phyloP scores from a whole-genome alignment of 768 basidiomycete species.

The Pleurotus ostreatus region DNA sequence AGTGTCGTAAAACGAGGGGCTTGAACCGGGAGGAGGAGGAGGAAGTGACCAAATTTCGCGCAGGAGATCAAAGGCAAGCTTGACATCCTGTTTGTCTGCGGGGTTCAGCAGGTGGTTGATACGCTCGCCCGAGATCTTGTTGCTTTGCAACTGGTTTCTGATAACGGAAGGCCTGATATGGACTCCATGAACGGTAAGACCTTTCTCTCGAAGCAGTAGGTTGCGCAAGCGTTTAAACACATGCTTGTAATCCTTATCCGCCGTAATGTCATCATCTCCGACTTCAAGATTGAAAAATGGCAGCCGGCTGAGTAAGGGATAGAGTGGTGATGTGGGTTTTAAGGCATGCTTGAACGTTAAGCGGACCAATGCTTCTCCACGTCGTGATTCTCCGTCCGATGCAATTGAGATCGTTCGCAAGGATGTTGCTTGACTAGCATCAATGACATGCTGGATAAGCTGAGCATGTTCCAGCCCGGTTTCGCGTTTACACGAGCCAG shows the following conservation, averaged over 20 bases:
- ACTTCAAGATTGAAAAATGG: slow-evolving; percentile 24
- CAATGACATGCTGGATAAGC: slow-evolving; percentile 14
- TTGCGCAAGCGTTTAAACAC: slow-evolving; percentile 28
- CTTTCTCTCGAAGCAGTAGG: slow-evolving; percentile 19
- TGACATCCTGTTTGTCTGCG: slow-evolving; percentile 29
- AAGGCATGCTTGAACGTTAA: slow-evolving; percentile 19
- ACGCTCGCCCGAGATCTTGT: slow-evolving; percentile 3
- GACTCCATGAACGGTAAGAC: slow-evolving; percentile 18
- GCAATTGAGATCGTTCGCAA: slow-evolving; percentile 18
- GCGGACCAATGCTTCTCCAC: slow-evolving; percentile 19
- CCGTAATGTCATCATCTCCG: slow-evolving; percentile 29
- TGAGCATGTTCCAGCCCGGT: slow-evolving; percentile 13
- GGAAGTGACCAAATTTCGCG: slow-evolving; percentile 22
- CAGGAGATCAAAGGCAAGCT: slow-evolving; percentile 20
- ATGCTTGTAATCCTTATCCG: slow-evolving; percentile 32
- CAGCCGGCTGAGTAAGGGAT: slow-evolving; percentile 15
- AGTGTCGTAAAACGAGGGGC: slow-evolving; percentile 15
- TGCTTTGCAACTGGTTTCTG: slow-evolving; percentile 16
- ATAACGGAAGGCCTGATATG: slow-evolving; percentile 20
- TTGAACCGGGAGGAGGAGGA: neutral
- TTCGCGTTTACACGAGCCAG: slow-evolving; percentile 23
- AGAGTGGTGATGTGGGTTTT: slow-evolving; percentile 18
- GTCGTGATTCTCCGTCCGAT: slow-evolving; percentile 25
- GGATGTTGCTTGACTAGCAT: neutral
- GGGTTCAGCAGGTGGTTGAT: slow-evolving; percentile 21